A percentile compares a stretch with the other conserved stretches of the same genome.
Evolutionary conservation across 2,329 filamentous ascomycete genomes (phyloP).

Genomic region (Cladorrhinum sp.): DNA sequence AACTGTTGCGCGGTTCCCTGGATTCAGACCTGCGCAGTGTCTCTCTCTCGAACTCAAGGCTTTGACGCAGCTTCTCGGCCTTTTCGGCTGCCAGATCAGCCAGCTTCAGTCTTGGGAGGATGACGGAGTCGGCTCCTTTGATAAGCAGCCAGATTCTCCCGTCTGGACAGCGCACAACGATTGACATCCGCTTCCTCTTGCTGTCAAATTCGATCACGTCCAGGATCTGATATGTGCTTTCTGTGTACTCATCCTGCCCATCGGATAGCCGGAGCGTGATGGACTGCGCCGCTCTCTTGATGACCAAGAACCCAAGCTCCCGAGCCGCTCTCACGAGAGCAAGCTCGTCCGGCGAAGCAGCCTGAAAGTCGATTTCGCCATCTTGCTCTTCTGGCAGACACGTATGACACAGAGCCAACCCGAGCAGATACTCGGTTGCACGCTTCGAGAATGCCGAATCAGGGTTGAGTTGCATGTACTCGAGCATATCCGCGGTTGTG

Average conservation of each 20-base stretch:
- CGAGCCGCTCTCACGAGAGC: constrained; percentile 77
- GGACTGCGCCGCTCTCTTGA: constrained; percentile 67
- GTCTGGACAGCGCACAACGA: constrained; percentile 78
- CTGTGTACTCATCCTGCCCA: constrained; percentile 49
- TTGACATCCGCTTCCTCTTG: constrained; percentile 83
- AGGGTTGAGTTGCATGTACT: constrained; percentile 71
- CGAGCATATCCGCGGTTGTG: constrained; percentile 67
- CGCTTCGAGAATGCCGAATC: constrained; percentile 73
- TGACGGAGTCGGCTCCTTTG: constrained; percentile 80
- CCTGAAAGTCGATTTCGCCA: constrained; percentile 71
- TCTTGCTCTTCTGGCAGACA: constrained; percentile 71
- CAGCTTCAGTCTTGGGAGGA: constrained; percentile 70
- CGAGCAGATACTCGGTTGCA: constrained; percentile 73
- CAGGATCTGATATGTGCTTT: constrained; percentile 71
- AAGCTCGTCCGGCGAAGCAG: constrained; percentile 81
- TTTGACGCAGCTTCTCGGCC: constrained; percentile 61
- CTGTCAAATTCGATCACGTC: constrained; percentile 89
- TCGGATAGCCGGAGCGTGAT: constrained; percentile 62
- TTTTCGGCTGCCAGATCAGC: constrained; percentile 74
- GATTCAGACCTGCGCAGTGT: constrained; percentile 55
- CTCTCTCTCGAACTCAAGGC: constrained; percentile 56
- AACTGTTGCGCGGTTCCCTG: constrained; percentile 51
- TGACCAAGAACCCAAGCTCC: constrained; percentile 72
- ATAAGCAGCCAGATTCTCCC: constrained; percentile 75
- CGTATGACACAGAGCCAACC: constrained; percentile 80